Evolutionary conservation across 306 rosid genomes (phyloP).

Genomic region (Trichosanthes cucumerina): DNA sequence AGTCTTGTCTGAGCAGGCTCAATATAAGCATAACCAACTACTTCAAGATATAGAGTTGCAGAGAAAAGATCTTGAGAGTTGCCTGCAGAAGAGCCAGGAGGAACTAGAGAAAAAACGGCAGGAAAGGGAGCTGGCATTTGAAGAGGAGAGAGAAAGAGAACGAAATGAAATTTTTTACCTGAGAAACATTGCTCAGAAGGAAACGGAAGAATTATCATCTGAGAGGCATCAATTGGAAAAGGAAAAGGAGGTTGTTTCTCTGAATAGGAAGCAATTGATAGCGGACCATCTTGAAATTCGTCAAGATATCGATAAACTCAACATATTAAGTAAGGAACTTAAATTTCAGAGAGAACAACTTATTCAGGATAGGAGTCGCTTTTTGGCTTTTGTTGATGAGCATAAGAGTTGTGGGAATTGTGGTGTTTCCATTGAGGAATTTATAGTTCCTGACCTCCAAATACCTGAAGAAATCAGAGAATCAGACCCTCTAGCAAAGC

Average conservation of each 20-base stretch:
- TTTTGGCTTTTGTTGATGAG: constrained; percentile 69
- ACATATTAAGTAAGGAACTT: constrained; percentile 58
- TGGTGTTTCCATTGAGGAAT: constrained; percentile 48
- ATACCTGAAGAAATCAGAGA: constrained; percentile 40
- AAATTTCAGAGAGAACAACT: constrained; percentile 63
- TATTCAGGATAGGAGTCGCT: constrained; percentile 45
- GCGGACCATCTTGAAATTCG: constrained; percentile 52
- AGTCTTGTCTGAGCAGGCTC: constrained; percentile 44
- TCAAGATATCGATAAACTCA: constrained; percentile 65
- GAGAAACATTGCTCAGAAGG: constrained; percentile 49
- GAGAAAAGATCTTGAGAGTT: constrained; percentile 50
- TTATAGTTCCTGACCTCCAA: constrained; percentile 49
- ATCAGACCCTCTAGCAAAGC: constrained; percentile 20
- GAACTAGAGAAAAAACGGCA: constrained; percentile 41
- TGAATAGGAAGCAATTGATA: constrained; percentile 49
- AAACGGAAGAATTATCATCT: constrained; percentile 52
- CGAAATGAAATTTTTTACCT: constrained; percentile 32
- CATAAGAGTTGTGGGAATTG: constrained; percentile 57
- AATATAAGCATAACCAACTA: constrained; percentile 39
- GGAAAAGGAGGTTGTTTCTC: constrained; percentile 44
- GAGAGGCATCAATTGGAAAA: constrained; percentile 39
- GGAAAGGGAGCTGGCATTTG: constrained; percentile 54
- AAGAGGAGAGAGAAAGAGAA: constrained; percentile 59
- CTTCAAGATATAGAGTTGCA: constrained; percentile 53
- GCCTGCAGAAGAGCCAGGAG: constrained; percentile 41